Base-by-base conservation (phyloP, 331 rosid species). In the Cucumis variabilis region DNA sequence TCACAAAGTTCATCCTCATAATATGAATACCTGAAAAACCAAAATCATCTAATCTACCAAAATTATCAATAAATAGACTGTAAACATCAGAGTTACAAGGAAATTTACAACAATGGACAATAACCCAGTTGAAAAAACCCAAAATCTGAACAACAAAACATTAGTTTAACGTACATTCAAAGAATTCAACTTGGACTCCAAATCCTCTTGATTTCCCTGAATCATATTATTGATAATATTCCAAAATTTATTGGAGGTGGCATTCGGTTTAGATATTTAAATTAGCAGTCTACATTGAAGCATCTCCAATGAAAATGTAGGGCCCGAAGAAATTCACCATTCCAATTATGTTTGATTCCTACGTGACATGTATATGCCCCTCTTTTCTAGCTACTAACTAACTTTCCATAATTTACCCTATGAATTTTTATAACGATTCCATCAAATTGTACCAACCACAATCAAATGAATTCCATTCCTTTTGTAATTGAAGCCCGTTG, bases 121-220 rank as follows among this genome's bases (percentile, higher is more conserved):
- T 88, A 72, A 93, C 89, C 98, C 95, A 96, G 72, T 92, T 85
- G 87, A 90, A 94, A 77, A 95, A 92, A 84, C 90, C 67, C 70
- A 95, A 91, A 85, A 95, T 76, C 70, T 88, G 81, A 66, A 70
- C 65, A 85, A 89, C 48, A 86, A 90, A 46, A 85, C 30, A 80
- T 83, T 4, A 25, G 95, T 89, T 70, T 94, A 87, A 58, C 66
- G 78, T 33, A 91, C 91, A 86, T 92, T 90, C 90, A 89, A 85
- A 30, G 70, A 81, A 73, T 90, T 85, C 91, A 96, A 88, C 82
- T 41, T 92, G 30, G 78, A 53, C 75, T 88, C 92, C 85, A 94
- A 93, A 88, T 90, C 93, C 72, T 62, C 86, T 19, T 58, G 94
- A 87, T 86, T 87, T 86, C 81, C 90, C 58, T 82, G 80, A 84